These are phyloP conservation scores for Hygrocybe punicea DNA, from an alignment of 768 basidiomycete species.

Conservation along the genomic window DNA sequence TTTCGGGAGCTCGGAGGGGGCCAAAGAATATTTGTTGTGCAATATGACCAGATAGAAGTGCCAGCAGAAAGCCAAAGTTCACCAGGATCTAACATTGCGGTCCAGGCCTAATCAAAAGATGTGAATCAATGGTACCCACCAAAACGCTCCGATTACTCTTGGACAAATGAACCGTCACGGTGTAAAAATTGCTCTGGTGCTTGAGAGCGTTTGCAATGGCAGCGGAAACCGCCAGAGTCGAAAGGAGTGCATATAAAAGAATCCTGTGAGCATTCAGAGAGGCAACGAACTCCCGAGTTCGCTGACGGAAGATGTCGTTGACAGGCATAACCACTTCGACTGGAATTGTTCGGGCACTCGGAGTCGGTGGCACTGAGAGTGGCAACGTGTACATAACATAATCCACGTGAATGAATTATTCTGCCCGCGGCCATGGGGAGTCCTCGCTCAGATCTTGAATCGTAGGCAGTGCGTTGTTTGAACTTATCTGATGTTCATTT, in stretches of 20 bases:
- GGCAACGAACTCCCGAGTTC: constrained; percentile 48
- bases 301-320: constrained; percentile 45
- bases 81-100: constrained; percentile 64
- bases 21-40: constrained; percentile 93
- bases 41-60: constrained; percentile 70
- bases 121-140: constrained; percentile 44
- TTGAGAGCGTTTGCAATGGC: constrained; percentile 78
- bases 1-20: constrained; percentile 75
- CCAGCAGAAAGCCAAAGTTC: constrained; percentile 81
- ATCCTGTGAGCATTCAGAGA: constrained; percentile 62
- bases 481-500: no score
- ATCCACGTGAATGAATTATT: no score
- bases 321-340: constrained; percentile 42
- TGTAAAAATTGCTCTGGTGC: constrained; percentile 88
- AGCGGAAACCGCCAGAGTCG: constrained; percentile 63
- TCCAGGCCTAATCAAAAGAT: constrained; percentile 3
- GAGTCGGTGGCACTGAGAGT: no score
- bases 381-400: no score
- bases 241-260: constrained; percentile 64
- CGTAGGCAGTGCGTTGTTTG: no score
- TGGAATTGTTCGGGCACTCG: no score
- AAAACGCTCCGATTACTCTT: constrained; percentile 90
- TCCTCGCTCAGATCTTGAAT: no score
- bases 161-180: constrained; percentile 87
- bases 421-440: no score